Evolutionary conservation across 2,329 filamentous ascomycete genomes (phyloP), one percentile per base, ranked within the genome.

Genomic region (Fusarium scirpi): DNA sequence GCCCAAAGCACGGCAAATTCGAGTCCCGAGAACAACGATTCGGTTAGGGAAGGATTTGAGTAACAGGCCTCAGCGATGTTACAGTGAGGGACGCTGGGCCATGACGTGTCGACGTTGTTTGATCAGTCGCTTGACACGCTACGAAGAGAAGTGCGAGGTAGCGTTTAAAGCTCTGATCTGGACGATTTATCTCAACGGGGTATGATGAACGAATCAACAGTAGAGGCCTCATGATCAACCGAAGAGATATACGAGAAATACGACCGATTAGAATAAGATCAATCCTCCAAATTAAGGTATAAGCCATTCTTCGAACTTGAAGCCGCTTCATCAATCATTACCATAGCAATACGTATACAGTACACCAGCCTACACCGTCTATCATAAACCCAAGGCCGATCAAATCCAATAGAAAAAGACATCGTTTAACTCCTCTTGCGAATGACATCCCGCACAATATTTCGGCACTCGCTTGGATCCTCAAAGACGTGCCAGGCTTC

Each of bases 401-500:
- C 9, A 54, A 45, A n/a, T 8, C 29, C 9, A n/a, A 25, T 34
- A 20, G n/a, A 16, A 40, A 43, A 43, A 10, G 18, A 46, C 34
- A 4, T 22, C 5, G 38, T 41, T 66, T 32, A 71, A 3, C 18
- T 56, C 41, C 54, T 62, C 47, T 54, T 67, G 18, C 64, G 63
- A 22, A 79, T 52, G 9, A 74, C 64, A 40, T 75, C 71, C 49
- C 73, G 71, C 13, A 81, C 75, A 62, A 81, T 76, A 40, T 71
- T 56, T 18, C 75, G 61, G 47, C 88, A 90, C 80, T 97, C 93
- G 41, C 85, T 82, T 1, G 95, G 90, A 29, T 93, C 86, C 62
- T 93, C 89, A 78, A 97, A 98, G 0, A 97, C 90, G 76, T 90
- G 88, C 94, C 95, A 98, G 0, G 90, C 80, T 27, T 86, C 82